Evolutionary conservation across 164 flowering plant genomes (phyloP).

Genomic region (Sedum album): DNA sequence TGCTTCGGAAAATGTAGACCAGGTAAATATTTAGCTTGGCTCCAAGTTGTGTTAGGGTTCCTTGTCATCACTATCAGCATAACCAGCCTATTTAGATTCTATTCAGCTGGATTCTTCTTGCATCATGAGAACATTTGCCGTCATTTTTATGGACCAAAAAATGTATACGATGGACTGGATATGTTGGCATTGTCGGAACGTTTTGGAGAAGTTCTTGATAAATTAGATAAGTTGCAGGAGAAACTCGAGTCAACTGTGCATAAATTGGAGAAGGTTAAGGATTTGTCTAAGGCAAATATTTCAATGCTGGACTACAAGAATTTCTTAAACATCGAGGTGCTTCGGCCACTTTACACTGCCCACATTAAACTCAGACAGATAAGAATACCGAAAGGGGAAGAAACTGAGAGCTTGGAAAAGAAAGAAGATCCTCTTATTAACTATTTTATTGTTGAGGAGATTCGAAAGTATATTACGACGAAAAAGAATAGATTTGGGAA

Average conservation of each 20-base stretch:
- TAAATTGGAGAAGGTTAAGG: constrained; percentile 44
- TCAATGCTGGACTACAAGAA: constrained; percentile 42
- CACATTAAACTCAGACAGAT: constrained; percentile 71
- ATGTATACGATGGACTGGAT: constrained; percentile 40
- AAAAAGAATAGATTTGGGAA: constrained; percentile 57
- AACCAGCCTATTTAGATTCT: constrained; percentile 50
- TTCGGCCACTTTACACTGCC: constrained; percentile 68
- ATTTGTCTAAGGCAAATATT: constrained; percentile 21
- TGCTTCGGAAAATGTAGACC: constrained; percentile 46
- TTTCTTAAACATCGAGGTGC: constrained; percentile 62
- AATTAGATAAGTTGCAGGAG: constrained; percentile 57
- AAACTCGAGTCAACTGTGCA: constrained; percentile 53
- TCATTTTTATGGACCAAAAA: constrained; percentile 40
- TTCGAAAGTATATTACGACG: constrained; percentile 74
- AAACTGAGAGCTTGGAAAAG: constrained; percentile 18
- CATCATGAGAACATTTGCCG: constrained; percentile 57
- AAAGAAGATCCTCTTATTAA: constrained; percentile 77
- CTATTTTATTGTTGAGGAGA: constrained; percentile 61
- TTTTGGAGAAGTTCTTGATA: constrained; percentile 51
- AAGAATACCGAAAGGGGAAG: constrained; percentile 49
- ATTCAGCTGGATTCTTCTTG: constrained; percentile 67
- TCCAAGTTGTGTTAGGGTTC: constrained; percentile 61
- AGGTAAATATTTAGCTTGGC: constrained; percentile 38
- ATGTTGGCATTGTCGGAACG: constrained; percentile 44
- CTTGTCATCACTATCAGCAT: constrained; percentile 64